A percentile compares a stretch with the other conserved stretches of the same genome.
These are phyloP conservation scores for Bocquillonia castaneifolia DNA, from an alignment of 441 rosid species.

Conservation along the genomic window DNA sequence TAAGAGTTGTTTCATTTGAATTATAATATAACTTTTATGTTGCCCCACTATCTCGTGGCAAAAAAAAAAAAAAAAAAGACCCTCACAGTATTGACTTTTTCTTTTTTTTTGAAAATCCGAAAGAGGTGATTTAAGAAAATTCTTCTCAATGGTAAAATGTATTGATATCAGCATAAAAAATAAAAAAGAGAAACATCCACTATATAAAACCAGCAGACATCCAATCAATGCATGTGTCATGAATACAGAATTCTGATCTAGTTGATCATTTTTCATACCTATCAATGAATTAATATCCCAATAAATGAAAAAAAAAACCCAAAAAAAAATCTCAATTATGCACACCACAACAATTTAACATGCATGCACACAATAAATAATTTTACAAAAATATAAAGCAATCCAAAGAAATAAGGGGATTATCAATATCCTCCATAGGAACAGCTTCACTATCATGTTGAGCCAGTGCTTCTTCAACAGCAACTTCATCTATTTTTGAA, in stretches of 20 bases:
- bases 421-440: constrained; percentile 51
- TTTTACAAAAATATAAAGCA: constrained; percentile 72
- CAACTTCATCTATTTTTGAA: constrained; percentile 47
- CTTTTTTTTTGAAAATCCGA: no score
- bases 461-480: constrained; percentile 34
- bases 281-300: not conserved
- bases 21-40: no score
- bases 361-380: not conserved
- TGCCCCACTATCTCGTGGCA: no score
- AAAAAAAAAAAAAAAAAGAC: no score
- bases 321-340: not conserved
- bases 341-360: constrained; percentile 1
- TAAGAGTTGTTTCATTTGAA: no score
- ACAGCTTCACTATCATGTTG: constrained; percentile 30
- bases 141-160: no score
- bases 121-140: no score
- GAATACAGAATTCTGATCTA: constrained; percentile 14
- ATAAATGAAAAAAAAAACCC: not conserved
- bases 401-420: constrained; percentile 78
- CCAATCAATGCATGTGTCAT: constrained; percentile 12
- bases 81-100: no score
- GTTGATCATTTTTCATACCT: not conserved
- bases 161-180: no score
- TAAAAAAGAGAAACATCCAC: not conserved
- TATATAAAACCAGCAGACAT: not conserved